phyloP scores from a whole-genome alignment of 345 rosid genomes.

The Sonneratia alba region DNA sequence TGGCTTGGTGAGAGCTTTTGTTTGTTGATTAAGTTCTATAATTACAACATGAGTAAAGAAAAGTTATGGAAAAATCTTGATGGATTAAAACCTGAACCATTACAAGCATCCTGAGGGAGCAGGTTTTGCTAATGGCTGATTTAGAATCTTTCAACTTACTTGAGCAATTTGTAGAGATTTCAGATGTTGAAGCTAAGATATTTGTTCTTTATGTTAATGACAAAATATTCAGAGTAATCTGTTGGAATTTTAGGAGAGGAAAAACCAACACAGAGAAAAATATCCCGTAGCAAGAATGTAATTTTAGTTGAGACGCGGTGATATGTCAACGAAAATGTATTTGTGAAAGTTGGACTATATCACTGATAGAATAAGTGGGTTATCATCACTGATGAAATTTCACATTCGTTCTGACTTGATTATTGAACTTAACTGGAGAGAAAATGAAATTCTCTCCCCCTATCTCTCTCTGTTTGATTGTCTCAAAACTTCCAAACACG shows the following conservation, averaged over 20 bases:
- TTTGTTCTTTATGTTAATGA: background rate
- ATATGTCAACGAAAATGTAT: background rate
- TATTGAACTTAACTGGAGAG: background rate
- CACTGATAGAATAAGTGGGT: background rate
- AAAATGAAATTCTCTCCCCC: background rate
- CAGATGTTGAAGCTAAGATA: background rate
- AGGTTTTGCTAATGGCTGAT: background rate
- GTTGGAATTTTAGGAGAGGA: background rate
- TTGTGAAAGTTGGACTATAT: background rate
- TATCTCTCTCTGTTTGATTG: background rate
- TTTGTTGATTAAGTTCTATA: background rate
- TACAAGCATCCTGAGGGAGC: background rate
- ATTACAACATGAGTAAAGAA: background rate
- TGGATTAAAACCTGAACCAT: background rate
- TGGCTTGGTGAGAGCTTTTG: background rate
- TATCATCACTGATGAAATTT: background rate
- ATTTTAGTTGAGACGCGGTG: background rate
- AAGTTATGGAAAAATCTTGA: background rate
- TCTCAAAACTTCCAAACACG: conserved; percentile 8
- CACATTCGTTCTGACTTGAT: background rate
- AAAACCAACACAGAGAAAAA: background rate
- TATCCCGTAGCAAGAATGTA: background rate
- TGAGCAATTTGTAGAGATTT: background rate
- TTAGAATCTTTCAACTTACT: background rate
- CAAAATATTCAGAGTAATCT: background rate